Evolutionary conservation across 2,329 filamentous ascomycete species (phyloP).

Genomic region (Paraphaeosphaeria sporulosa): DNA sequence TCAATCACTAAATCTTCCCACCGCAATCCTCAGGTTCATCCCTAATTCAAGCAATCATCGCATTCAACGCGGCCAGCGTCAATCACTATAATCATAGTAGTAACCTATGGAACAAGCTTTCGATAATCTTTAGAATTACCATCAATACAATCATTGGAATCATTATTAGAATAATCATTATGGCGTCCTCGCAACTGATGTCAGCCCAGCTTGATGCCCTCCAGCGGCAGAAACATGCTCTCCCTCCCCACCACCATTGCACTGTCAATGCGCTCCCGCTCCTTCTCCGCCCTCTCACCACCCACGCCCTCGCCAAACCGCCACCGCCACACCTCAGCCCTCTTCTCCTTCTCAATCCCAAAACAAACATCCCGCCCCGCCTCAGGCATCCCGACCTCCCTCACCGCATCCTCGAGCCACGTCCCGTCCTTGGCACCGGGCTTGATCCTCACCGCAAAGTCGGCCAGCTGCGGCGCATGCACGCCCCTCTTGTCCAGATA

Average conservation of each 20-base stretch:
- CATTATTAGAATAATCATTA: too few species aligned
- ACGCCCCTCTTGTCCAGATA: slow-evolving; percentile 24
- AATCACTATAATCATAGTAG: too few species aligned
- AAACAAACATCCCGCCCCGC: slow-evolving; percentile 15
- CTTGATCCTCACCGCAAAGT: slow-evolving; percentile 25
- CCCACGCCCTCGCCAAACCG: slow-evolving; percentile 19
- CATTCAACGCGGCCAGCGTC: too few species aligned
- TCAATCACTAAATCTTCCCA: too few species aligned
- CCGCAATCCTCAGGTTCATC: too few species aligned
- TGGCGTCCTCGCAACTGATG: not conserved
- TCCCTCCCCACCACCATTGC: slow-evolving; percentile 15
- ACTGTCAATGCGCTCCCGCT: slow-evolving; percentile 18
- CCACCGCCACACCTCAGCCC: slow-evolving; percentile 30
- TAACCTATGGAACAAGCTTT: too few species aligned
- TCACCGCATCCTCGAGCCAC: slow-evolving; percentile 24
- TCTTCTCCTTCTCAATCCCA: slow-evolving; percentile 20
- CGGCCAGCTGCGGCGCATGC: slow-evolving; percentile 24
- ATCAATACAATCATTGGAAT: too few species aligned
- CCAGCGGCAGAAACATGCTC: slow-evolving; percentile 12
- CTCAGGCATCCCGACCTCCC: slow-evolving; percentile 21
- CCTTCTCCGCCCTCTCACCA: slow-evolving; percentile 9
- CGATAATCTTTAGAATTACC: too few species aligned
- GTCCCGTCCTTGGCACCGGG: slow-evolving; percentile 20
- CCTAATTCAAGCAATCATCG: too few species aligned
- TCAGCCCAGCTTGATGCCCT: not conserved